Conservation (phyloP, 306 rosid species). For the Hippophae gyantsensis region DNA sequence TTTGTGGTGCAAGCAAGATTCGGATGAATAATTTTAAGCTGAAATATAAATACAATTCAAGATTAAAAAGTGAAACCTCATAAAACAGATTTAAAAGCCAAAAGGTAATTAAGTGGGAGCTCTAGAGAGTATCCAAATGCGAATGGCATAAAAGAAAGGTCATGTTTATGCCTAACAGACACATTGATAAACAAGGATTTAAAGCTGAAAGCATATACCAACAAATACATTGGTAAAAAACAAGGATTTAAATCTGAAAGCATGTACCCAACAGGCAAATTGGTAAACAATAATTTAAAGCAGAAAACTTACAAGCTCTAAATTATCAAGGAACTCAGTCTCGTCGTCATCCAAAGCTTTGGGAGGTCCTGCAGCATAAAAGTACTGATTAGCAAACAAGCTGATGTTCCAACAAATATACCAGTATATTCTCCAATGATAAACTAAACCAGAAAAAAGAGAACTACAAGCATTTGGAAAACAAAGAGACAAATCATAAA, state of each 20-base stretch:
- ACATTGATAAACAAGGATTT: no score
- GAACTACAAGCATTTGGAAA: neutral
- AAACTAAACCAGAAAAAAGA: neutral
- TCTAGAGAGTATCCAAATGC: no score
- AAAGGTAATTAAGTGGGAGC: no score
- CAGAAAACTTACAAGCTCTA: constrained; percentile 36
- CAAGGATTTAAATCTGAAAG: no score
- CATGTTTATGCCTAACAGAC: no score
- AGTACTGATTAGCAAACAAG: constrained; percentile 3
- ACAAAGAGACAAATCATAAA: neutral
- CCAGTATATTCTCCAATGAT: neutral
- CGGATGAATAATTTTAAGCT: no score
- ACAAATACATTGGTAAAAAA: constrained; percentile 8
- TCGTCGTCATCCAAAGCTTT: constrained; percentile 95
- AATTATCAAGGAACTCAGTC: constrained; percentile 78
- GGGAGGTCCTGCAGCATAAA: constrained; percentile 63
- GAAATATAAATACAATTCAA: no score
- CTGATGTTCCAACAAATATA: neutral
- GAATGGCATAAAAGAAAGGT: no score
- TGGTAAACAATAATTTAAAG: neutral
- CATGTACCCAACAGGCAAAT: neutral
- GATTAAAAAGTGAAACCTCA: no score
- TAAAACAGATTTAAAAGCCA: no score
- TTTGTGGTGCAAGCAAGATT: no score
- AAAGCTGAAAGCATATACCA: no score